Conservation (phyloP, 129 eudicot genomes). For the Gnaphalium uliginosum region DNA sequence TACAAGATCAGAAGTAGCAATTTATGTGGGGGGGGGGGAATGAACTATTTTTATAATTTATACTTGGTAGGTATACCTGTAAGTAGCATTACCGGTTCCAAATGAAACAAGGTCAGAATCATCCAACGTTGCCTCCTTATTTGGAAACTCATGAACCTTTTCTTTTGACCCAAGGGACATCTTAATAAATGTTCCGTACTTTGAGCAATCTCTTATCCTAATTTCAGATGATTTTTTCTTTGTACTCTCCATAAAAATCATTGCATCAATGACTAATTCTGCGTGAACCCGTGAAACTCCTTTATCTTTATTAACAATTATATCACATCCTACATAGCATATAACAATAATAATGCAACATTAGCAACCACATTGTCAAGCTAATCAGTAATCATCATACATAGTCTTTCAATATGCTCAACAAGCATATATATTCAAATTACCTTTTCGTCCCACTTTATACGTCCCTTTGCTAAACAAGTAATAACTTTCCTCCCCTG, state of each 20-base stretch:
- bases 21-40: too few species aligned
- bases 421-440: not conserved
- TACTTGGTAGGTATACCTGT: constrained; percentile 55
- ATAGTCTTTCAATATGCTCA: not conserved
- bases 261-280: constrained; percentile 66
- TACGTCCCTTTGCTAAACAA: constrained; percentile 72
- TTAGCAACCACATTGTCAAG: constrained; percentile 14
- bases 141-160: constrained; percentile 76
- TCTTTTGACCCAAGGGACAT: constrained; percentile 50
- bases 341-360: not conserved
- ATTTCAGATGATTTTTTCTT: constrained; percentile 54
- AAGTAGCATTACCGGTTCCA: constrained; percentile 92
- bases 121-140: constrained; percentile 58
- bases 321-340: constrained; percentile 72
- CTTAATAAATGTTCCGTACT: constrained; percentile 77
- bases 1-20: not conserved
- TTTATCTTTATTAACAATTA: constrained; percentile 78
- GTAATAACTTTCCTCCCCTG: constrained; percentile 86
- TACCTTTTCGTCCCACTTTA: constrained; percentile 96
- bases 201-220: constrained; percentile 84
- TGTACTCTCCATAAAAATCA: constrained; percentile 51
- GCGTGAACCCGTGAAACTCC: constrained; percentile 97
- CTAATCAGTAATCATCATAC: constrained; percentile 2
- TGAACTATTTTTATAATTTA: too few species aligned
- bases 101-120: constrained; percentile 81